Base-by-base conservation (phyloP, 208 protist species). In the Acanthamoeba sp. region DNA sequence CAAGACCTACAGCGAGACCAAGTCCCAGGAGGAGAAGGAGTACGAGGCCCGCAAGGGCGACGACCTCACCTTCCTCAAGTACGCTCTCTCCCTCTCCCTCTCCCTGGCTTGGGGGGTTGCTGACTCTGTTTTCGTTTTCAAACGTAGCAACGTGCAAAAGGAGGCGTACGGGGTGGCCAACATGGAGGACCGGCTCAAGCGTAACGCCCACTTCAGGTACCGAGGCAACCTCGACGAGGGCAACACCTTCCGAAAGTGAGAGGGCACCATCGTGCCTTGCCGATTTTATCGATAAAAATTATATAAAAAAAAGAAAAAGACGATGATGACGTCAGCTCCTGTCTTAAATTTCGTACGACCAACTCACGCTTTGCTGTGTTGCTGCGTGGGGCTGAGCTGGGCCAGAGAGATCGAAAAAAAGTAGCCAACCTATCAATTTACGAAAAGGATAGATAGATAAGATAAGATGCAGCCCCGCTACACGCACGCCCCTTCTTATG, bases 291-390 rank as follows among this genome's bases (percentile, higher is more conserved):
- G 20, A 12, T 24, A 27, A 40, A 40, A 38, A 76, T 32, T 9
- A 40, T 50, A 12, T 14, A 78, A 32, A 78, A 78, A 38, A 38
- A 78, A 27, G 18, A 18, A 45, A 78, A 45, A 78, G 27, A 36
- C 29, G n/a, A 4, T 78, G 20, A 6, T 78, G 66, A 76, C 66
- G 66, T 76, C 66, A 76, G 7, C n/a, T 10, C 29, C 66, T 7
- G 4, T 42, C 27, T 76, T 76, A 76, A 16, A 14, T 52, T 42
- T 42, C 4, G 7, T 14, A 6, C 32, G 32, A 6, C 66, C 66
- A 76, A 76, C 66, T 76, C 66, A 76, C 66, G 66, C 36, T 76
- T 76, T 76, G 66, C 66, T 76, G 66, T 34, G 32, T 76, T 24
- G 62, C 10, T 6, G 36, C 36, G 36, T 76, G 32, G 0, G 36